Percentiles rank a stretch among this genome's conserved stretches.
These are phyloP conservation scores for Eucalyptus regnans DNA, from an alignment of 345 rosid species.

Conservation along the genomic window DNA sequence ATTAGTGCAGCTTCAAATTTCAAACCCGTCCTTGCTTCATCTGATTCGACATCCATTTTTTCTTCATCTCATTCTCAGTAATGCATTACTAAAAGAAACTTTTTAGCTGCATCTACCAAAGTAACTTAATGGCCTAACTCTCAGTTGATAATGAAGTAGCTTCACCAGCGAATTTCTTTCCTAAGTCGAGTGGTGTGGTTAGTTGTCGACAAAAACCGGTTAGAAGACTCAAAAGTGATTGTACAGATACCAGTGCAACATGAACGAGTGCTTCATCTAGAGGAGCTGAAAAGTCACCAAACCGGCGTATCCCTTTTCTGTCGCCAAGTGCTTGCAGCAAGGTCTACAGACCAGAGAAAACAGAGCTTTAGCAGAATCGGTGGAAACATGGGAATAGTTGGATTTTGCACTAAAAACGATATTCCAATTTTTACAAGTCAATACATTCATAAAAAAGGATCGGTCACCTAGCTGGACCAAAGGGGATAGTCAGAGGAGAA, in stretches of 20 bases:
- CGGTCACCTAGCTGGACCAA: not conserved
- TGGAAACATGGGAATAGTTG: not conserved
- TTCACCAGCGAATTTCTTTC: not conserved
- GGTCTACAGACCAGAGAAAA: constrained; percentile 27
- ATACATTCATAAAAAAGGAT: not conserved
- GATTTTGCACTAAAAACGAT: not conserved
- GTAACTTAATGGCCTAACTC: no score
- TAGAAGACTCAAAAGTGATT: not conserved
- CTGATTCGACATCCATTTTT: no score
- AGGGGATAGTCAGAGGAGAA: not conserved
- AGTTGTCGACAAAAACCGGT: not conserved
- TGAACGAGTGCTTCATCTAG: constrained; percentile 86
- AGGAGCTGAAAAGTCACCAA: constrained; percentile 89
- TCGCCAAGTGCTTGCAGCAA: constrained; percentile 85
- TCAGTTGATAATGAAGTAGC: not conserved
- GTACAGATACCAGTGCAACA: constrained; percentile 54
- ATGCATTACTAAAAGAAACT: no score
- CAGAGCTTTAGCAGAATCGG: not conserved
- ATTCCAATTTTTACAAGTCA: not conserved
- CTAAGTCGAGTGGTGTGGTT: not conserved
- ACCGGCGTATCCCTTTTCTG: constrained; percentile 73
- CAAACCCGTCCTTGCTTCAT: no score
- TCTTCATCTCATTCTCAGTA: no score
- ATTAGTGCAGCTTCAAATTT: no score
- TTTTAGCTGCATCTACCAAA: no score